Evolutionary conservation across 345 rosid species (phyloP), one percentile per base, ranked within the genome.

Genomic region (Salix purpurea): DNA sequence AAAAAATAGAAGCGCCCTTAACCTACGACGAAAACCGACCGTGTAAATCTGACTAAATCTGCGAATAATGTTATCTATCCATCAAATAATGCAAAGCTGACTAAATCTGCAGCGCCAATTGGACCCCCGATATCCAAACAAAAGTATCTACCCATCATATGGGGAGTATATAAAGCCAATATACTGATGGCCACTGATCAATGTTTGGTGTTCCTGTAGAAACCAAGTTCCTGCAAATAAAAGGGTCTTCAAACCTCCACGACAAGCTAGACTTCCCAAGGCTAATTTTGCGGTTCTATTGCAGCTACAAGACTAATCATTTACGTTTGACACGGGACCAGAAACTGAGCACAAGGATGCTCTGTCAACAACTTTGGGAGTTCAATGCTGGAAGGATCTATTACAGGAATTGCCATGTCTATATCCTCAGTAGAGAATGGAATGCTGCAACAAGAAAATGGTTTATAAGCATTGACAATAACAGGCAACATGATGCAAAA

Each of bases 361-460:
- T 90, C 98, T 48, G 90, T 82, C 68, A 91, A 86, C 24, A 82
- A 76, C 11, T 81, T 75, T 1, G 97, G 99, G 30, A 85, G 80
- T 76, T 88, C 90, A 60, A 90, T 72, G 58, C 80, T 88, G 60
- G 91, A 84, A 81, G 98, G 95, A 78, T 92, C 99, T 61, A 90
- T 86, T 21, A 82, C 80, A 7, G 98, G 98, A 76, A 96, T 91
- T 8, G 98, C 97, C 84, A 87, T 92, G 76, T 93, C 99, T 82
- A 95, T 90, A 81, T 93, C 99, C 77, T 93, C 99, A 2, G 93
- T 90, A 11, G 97, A 96, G 87, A 93, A 93, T 1, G 99, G 99
- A 76, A 96, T 93, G 89, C 99, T 96, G 89, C 88, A 79, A 50
- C 42, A 46, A 72, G 44, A 46, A 72, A 42, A 70, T n/a, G n/a